Conservation (phyloP, 352 stramenopile genomes). For the Pythium sp. region DNA sequence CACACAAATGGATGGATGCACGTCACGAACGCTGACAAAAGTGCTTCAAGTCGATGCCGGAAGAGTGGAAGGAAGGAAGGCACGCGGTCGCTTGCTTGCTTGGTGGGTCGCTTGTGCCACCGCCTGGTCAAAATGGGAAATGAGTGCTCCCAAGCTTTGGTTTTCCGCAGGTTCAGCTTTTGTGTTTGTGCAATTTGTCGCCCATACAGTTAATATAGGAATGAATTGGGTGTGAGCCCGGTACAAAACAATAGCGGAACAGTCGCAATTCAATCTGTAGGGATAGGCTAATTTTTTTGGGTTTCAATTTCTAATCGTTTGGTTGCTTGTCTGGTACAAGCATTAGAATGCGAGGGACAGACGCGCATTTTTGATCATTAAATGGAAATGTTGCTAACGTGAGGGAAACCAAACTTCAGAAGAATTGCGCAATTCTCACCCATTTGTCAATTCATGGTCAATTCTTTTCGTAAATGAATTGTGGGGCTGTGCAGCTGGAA, state of each 20-base stretch:
- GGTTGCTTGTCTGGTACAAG: too few relatives aligned
- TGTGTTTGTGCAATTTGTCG: background rate
- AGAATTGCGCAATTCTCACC: background rate
- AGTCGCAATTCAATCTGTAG: too few relatives aligned
- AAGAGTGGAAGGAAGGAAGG: background rate
- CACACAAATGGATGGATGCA: background rate
- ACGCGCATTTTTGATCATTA: too few relatives aligned
- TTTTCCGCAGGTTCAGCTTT: slow-evolving; percentile 1
- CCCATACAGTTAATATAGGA: too few relatives aligned
- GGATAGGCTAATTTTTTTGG: too few relatives aligned
- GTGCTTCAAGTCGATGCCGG: background rate
- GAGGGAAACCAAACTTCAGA: background rate
- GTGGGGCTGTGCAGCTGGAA: background rate
- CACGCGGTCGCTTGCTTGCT: background rate
- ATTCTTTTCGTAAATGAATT: background rate
- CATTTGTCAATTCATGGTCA: background rate
- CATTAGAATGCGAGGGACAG: too few relatives aligned
- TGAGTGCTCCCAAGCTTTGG: background rate
- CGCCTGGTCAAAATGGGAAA: slow-evolving; percentile 11
- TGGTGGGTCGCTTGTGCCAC: slow-evolving; percentile 6
- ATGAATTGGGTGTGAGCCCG: too few relatives aligned
- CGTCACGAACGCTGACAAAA: background rate
- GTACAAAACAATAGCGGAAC: too few relatives aligned
- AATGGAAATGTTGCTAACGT: background rate
- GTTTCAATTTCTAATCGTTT: too few relatives aligned